Evolutionary conservation across 2,329 filamentous ascomycete species (phyloP).

Genomic region (Stagonosporopsis tanaceti): DNA sequence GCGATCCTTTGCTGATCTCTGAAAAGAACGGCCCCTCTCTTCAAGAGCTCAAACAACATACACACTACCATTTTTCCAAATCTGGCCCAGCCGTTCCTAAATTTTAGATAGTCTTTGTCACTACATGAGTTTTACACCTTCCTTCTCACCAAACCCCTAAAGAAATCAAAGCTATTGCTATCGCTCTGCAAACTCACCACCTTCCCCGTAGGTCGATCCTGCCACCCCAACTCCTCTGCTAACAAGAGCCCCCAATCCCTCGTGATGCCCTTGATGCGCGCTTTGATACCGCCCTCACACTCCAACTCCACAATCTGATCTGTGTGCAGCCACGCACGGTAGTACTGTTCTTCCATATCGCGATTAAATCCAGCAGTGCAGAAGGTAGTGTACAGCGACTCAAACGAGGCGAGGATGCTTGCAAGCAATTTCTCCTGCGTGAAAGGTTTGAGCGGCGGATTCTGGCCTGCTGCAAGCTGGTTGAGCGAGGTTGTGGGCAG

Average conservation of each 20-base stretch:
- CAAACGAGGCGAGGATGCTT: conserved; percentile 78
- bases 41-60: not conserved
- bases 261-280: conserved; percentile 85
- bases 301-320: conserved; percentile 76
- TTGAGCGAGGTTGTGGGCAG: conserved; percentile 88
- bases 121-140: conserved; percentile 66
- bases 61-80: not conserved
- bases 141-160: conserved; percentile 82
- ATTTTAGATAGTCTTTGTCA: not conserved
- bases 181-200: conserved; percentile 90
- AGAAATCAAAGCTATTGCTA: conserved; percentile 98
- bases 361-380: conserved; percentile 76
- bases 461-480: conserved; percentile 63
- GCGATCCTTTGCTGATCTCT: not conserved
- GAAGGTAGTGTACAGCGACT: conserved; percentile 79
- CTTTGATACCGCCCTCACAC: conserved; percentile 76
- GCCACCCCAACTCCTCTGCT: conserved; percentile 80
- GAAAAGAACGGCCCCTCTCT: not conserved
- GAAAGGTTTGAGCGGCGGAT: conserved; percentile 61
- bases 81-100: not conserved
- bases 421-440: conserved; percentile 83
- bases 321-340: conserved; percentile 77
- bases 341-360: conserved; percentile 73
- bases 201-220: conserved; percentile 77
- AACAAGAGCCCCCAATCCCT: conserved; percentile 87